These are phyloP conservation scores for Sphaceloma murrayae DNA, from an alignment of 2,329 filamentous ascomycete genomes.

Conservation along the genomic window DNA sequence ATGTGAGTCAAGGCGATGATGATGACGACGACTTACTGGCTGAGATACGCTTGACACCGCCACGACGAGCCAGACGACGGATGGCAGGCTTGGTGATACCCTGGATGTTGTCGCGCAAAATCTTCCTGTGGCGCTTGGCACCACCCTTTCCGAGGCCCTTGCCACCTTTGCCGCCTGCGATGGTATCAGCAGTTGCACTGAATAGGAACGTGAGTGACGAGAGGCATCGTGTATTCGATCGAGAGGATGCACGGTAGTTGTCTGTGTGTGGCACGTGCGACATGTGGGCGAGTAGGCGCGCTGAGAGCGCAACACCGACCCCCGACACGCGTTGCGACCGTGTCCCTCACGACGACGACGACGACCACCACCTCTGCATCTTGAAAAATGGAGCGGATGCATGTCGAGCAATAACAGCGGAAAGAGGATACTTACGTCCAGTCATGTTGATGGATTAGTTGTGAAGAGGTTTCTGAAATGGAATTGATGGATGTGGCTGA, in stretches of 20 bases:
- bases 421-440: conserved; percentile 37
- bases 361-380: neutral
- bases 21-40: conserved; percentile 52
- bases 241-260: conserved; percentile 6
- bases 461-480: conserved; percentile 19
- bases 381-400: neutral
- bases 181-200: conserved; percentile 6
- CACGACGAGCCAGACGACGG: conserved; percentile 95
- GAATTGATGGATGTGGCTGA: conserved; percentile 21
- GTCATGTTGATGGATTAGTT: conserved; percentile 38
- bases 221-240: too few species aligned
- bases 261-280: conserved; percentile 8
- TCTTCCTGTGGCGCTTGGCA: conserved; percentile 98
- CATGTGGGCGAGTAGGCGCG: conserved; percentile 5
- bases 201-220: too few species aligned
- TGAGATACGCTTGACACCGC: conserved; percentile 99
- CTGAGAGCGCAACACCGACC: neutral
- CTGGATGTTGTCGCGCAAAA: conserved; percentile 99
- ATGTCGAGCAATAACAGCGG: neutral
- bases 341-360: conserved; percentile 9
- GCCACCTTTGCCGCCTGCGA: conserved; percentile 79
- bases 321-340: too few species aligned
- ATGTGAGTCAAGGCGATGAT: neutral
- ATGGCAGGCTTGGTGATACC: conserved; percentile 98
- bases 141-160: conserved; percentile 97